Base-by-base conservation (phyloP, 2,329 filamentous ascomycete genomes). In the Beauveria rudraprayagi region DNA sequence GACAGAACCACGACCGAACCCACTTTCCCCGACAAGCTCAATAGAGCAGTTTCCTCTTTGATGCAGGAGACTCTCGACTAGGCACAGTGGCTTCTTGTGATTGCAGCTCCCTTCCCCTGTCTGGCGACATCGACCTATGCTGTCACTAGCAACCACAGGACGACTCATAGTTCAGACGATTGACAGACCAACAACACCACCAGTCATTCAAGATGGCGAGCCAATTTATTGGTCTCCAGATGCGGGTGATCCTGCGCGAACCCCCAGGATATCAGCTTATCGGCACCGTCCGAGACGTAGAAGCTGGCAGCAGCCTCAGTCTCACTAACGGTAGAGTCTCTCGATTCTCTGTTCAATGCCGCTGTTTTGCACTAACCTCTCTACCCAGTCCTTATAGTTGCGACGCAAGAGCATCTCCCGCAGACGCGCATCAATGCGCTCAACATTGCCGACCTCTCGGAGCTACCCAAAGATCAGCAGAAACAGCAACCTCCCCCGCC, bases 181-280 rank as follows among this genome's bases (percentile, higher is more conserved):
- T 16, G 10, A 34, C n/a, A 19, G 46, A 55, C 14, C 17, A 61
- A 41, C 9, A n/a, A 47, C 8, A 16, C n/a, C n/a, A 10, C 50
- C 5, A 28, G 6, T 16, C 19, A n/a, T 26, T 48, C 60, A 70
- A 47, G 47, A 76, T 76, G 74, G 85, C 87, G 54, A 79, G 80
- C 63, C 80, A 85, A 69, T 91, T 93, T 71, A 85, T 91, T 69
- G 90, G 90, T 64, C 82, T 90, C 72, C 85, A 87, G 63, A 90
- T 94, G 75, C 77, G 85, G 63, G 86, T 94, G 68, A 88, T 87
- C 41, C 80, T 94, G 65, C 83, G 81, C 67, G 79, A 84, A 62
- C 87, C 88, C 57, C 80, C 82, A 2, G 83, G 83, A 63, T 83
- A 82, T 47, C 78, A 83, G 67, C 76, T 93, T 55, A 84, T 85